These are phyloP conservation scores for Agastache rugosa DNA, from an alignment of 257 asterid genomes.

Conservation along the genomic window DNA sequence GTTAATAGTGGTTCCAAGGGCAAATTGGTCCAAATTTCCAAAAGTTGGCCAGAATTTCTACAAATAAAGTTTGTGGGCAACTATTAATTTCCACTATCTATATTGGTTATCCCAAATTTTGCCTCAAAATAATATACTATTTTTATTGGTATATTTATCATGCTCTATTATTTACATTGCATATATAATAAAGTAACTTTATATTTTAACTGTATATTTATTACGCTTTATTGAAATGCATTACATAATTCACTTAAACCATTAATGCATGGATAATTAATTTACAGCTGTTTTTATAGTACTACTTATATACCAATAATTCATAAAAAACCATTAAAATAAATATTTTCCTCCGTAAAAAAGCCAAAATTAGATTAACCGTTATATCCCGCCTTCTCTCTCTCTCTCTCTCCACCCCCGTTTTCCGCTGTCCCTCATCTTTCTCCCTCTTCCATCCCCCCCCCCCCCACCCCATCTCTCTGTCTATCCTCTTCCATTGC, in stretches of 20 bases:
- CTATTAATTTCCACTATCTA: no score
- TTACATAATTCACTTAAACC: constrained; percentile 3
- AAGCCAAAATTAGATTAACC: constrained; percentile 48
- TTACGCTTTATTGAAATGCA: neutral
- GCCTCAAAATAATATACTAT: no score
- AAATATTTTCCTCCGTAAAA: constrained; percentile 9
- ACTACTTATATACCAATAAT: neutral
- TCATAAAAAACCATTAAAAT: neutral
- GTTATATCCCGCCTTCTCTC: constrained; percentile 50
- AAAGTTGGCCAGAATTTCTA: no score
- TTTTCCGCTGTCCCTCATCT: constrained; percentile 41
- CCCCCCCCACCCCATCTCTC: neutral
- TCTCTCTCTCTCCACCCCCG: constrained; percentile 22
- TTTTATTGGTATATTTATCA: no score
- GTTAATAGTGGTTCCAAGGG: no score
- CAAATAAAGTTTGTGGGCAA: no score
- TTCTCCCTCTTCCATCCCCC: constrained; percentile 34
- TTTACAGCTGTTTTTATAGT: constrained; percentile 3
- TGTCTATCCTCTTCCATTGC: constrained; percentile 40
- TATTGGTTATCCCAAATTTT: no score
- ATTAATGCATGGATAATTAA: constrained; percentile 23
- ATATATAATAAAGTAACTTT: no score
- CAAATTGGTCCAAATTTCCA: no score
- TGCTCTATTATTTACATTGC: no score
- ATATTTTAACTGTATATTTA: neutral